phyloP scores from a whole-genome alignment of 2,329 filamentous ascomycete species.

The Leptosphaerulina australis region DNA sequence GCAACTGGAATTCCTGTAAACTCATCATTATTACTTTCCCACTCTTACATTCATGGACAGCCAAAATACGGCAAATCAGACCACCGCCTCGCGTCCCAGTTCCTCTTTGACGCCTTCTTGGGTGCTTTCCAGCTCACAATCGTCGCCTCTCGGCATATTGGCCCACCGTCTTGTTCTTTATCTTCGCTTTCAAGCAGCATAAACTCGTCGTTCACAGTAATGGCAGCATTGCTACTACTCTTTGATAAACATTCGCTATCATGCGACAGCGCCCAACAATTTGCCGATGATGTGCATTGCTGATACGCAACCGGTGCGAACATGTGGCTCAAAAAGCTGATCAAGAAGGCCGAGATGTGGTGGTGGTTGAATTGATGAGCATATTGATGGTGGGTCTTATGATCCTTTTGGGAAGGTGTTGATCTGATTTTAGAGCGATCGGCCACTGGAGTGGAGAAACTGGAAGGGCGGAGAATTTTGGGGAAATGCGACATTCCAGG shows the following conservation, averaged over 20 bases:
- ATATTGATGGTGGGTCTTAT: slow-evolving; percentile 3
- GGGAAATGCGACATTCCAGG: slow-evolving; percentile 13
- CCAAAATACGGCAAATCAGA: slow-evolving; percentile 19
- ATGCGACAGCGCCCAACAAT: slow-evolving; percentile 5
- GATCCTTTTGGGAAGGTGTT: neutral
- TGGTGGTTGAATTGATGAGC: slow-evolving; percentile 15
- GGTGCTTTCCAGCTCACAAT: slow-evolving; percentile 29
- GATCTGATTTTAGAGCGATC: slow-evolving; percentile 4
- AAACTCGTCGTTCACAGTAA: slow-evolving; percentile 22
- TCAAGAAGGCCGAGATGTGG: slow-evolving; percentile 19
- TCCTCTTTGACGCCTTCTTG: neutral
- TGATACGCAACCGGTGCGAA: slow-evolving; percentile 24
- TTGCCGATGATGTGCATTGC: slow-evolving; percentile 19
- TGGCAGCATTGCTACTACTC: neutral
- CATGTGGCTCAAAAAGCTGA: slow-evolving; percentile 22
- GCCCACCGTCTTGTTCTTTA: slow-evolving; percentile 27
- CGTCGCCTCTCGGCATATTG: slow-evolving; percentile 30
- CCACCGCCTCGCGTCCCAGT: slow-evolving; percentile 14
- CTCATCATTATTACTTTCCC: too few relatives aligned
- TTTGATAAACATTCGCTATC: slow-evolving; percentile 1
- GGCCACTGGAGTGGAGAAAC: slow-evolving; percentile 7
- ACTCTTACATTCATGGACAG: neutral
- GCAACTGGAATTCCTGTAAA: too few relatives aligned
- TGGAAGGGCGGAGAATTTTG: slow-evolving; percentile 19
- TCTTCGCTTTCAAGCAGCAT: slow-evolving; percentile 17